Evolutionary conservation across 2,329 filamentous ascomycete genomes (phyloP), one percentile per base, ranked within the genome.

Genomic region (Clonostachys byssicola): DNA sequence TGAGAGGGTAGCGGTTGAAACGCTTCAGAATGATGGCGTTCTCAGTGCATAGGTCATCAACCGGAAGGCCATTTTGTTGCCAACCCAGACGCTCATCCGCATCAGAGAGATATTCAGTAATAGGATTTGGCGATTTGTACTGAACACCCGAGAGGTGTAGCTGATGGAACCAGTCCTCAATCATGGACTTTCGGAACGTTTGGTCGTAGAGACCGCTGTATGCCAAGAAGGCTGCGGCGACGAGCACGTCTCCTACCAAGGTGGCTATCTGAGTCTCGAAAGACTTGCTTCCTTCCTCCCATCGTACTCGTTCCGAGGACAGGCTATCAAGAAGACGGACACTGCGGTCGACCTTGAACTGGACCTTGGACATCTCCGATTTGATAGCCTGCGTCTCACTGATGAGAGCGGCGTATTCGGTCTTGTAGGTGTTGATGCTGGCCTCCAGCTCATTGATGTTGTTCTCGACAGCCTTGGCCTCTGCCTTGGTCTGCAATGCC

Each of bases 191-290:
- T 62, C 94, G 86, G 81, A 96, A 97, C 51, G 94, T 94, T 63
- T 99, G 95, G 63, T 99, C 94, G 63, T 96, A 99, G 44, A 97
- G 85, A 68, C 94, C 94, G 61, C 89, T 90, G 68, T 99, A 99
- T 13, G 95, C 94, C 52, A 99, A 77, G 78, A 97, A 97, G 9
- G 92, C 95, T 6, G 95, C 90, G n/a, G 94, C 94, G 44, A 96
- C 86, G 51, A 99, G 79, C 44, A 96, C 92, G 62, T 99, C 94
- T 51, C 94, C 94, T 36, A 99, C 89, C 45, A 99, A 83, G 3
- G 94, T 99, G 66, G 89, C 88, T 63, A 99, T 97, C 64, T 99
- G 94, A 3, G 92, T 95, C 67, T 97, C 92, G 64, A 99, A 99
- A 1, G 92, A 96, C 71, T 88, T 95, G 79, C 94, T 99, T 56